Percentiles rank a stretch among this genome's conserved stretches.
Evolutionary conservation across 305 asterid species (phyloP).

Genomic region (Euphrasia arctica): DNA sequence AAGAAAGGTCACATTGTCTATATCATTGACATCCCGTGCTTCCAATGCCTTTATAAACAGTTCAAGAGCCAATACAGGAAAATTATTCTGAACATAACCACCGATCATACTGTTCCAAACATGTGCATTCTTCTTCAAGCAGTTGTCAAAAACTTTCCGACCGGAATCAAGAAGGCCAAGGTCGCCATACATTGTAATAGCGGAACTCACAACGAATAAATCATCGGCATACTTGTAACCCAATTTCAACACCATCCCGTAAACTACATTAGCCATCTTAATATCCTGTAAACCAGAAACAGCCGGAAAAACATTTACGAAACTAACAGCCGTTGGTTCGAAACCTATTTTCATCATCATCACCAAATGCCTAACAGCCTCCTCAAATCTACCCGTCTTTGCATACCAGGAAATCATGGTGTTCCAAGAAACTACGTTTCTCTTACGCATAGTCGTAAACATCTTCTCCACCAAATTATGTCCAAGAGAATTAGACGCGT

Average conservation of each 20-base stretch:
- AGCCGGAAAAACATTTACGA: conserved; percentile 70
- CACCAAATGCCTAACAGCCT: conserved; percentile 57
- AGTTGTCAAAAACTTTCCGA: conserved; percentile 55
- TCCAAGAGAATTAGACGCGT: conserved; percentile 45
- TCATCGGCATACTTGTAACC: conserved; percentile 60
- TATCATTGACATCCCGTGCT: conserved; percentile 31
- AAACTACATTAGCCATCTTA: conserved; percentile 47
- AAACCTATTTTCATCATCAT: conserved; percentile 71
- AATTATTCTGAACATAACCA: conserved; percentile 58
- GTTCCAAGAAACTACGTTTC: conserved; percentile 85
- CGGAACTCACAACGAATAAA: conserved; percentile 77
- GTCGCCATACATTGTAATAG: conserved; percentile 75
- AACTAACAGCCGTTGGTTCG: conserved; percentile 65
- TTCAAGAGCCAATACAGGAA: conserved; percentile 52
- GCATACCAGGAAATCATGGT: conserved; percentile 72
- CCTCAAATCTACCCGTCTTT: conserved; percentile 46
- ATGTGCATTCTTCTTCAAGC: conserved; percentile 69
- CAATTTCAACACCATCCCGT: conserved; percentile 55
- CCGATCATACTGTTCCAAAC: conserved; percentile 86
- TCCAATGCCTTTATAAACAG: conserved; percentile 56
- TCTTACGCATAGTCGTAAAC: conserved; percentile 60
- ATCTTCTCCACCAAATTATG: conserved; percentile 52
- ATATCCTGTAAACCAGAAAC: conserved; percentile 47
- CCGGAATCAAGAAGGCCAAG: conserved; percentile 57
- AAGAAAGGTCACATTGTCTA: conserved; percentile 79